Percentiles rank a stretch among this genome's conserved stretches.
These are phyloP conservation scores for Phanerochaete sordida DNA, from an alignment of 768 basidiomycete species.

Conservation along the genomic window DNA sequence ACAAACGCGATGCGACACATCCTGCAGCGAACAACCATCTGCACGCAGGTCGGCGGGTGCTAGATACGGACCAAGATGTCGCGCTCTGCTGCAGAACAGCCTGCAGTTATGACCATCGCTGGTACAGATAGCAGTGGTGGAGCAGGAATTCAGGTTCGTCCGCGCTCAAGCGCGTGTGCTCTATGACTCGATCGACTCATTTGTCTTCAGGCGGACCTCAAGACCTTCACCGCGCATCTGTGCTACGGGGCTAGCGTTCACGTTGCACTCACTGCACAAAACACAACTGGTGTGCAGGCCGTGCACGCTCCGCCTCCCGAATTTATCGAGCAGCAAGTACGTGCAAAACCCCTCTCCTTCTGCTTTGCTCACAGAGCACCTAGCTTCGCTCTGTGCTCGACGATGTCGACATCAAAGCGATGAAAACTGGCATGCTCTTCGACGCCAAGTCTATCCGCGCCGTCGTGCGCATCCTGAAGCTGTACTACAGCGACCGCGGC, in stretches of 20 bases:
- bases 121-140: constrained; percentile 84
- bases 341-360: constrained; percentile 10
- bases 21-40: background rate
- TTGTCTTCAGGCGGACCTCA: constrained; percentile 70
- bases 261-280: constrained; percentile 88
- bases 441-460: constrained; percentile 49
- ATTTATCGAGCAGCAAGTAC: constrained; percentile 75
- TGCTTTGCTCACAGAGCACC: background rate
- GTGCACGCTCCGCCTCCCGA: constrained; percentile 64
- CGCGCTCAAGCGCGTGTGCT: background rate
- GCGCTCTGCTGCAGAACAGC: constrained; percentile 6
- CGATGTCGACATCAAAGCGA: constrained; percentile 66
- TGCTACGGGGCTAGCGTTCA: constrained; percentile 82
- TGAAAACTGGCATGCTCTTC: constrained; percentile 92
- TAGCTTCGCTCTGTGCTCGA: constrained; percentile 69
- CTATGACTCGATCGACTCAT: background rate
- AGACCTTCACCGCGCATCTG: constrained; percentile 72
- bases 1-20: background rate
- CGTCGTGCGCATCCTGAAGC: constrained; percentile 48
- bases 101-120: constrained; percentile 64
- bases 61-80: background rate
- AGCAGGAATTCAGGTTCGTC: constrained; percentile 80
- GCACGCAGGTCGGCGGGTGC: background rate
- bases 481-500: constrained; percentile 29
- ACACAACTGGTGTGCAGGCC: constrained; percentile 78